Conservation (phyloP, 1,139 yeast genomes). For the Saccharomyces hybrid region DNA sequence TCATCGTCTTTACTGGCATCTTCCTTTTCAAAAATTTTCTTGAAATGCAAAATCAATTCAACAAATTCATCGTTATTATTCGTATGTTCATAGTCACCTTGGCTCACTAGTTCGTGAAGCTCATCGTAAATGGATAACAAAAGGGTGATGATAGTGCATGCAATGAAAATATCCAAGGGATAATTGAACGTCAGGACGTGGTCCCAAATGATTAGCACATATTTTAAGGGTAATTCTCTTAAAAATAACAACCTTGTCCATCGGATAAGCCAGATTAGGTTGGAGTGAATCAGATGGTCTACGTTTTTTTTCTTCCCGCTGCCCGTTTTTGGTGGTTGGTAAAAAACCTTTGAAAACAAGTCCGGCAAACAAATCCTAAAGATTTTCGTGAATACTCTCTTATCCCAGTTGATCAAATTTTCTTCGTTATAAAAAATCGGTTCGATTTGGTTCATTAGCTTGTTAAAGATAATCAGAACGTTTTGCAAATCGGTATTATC, state of each 20-base stretch:
- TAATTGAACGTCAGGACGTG: slow-evolving; percentile 36
- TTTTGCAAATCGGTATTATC: slow-evolving; percentile 16
- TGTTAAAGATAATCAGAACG: slow-evolving; percentile 28
- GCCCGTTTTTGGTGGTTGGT: background rate
- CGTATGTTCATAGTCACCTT: slow-evolving; percentile 34
- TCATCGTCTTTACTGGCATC: slow-evolving; percentile 12
- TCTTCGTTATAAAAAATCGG: slow-evolving; percentile 30
- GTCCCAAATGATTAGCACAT: slow-evolving; percentile 50
- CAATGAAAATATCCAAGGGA: slow-evolving; percentile 38
- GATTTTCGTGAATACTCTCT: slow-evolving; percentile 38
- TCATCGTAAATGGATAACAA: slow-evolving; percentile 43
- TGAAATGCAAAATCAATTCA: slow-evolving; percentile 52
- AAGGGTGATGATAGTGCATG: slow-evolving; percentile 45
- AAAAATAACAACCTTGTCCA: slow-evolving; percentile 52
- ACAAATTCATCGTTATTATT: slow-evolving; percentile 56
- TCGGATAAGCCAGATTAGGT: slow-evolving; percentile 61
- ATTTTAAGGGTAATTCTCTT: slow-evolving; percentile 50
- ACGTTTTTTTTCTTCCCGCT: slow-evolving; percentile 30
- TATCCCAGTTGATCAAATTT: slow-evolving; percentile 32
- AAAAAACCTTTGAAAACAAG: slow-evolving; percentile 33
- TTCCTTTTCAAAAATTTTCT: slow-evolving; percentile 27
- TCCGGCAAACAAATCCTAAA: slow-evolving; percentile 39
- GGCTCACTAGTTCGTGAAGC: slow-evolving; percentile 26
- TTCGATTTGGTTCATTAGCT: slow-evolving; percentile 29
- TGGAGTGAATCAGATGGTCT: slow-evolving; percentile 33